Percentiles rank a stretch among this genome's conserved stretches.
Conservation (phyloP, 805 yeast genomes). For the Spathaspora boniae region DNA sequence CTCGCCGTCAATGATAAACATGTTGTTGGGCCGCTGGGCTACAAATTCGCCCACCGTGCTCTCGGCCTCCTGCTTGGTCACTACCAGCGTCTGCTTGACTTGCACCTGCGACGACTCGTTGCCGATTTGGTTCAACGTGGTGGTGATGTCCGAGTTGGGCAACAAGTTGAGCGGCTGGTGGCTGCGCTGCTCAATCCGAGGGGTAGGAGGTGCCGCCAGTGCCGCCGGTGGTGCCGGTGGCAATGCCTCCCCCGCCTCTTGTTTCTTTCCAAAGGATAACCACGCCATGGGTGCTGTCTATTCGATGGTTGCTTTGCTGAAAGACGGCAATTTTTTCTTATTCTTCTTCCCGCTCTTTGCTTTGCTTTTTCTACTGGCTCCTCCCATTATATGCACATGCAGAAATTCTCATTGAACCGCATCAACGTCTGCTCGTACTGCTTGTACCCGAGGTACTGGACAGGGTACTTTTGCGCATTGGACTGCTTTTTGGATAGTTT, state of each 20-base stretch:
- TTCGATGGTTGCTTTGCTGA: too few relatives aligned
- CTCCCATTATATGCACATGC: slow-evolving; percentile 21
- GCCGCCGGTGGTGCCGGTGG: slow-evolving; percentile 2
- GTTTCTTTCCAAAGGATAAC: slow-evolving; percentile 11
- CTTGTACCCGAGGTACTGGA: slow-evolving; percentile 18
- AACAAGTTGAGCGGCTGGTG: slow-evolving; percentile 21
- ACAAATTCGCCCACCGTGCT: slow-evolving; percentile 30
- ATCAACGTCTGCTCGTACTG: slow-evolving; percentile 24
- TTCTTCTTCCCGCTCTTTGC: too few relatives aligned
- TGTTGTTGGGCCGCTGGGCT: slow-evolving; percentile 21
- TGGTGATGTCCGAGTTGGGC: slow-evolving; percentile 16
- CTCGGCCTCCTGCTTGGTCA: slow-evolving; percentile 13
- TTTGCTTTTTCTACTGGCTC: neutral
- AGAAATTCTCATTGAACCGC: slow-evolving; percentile 26
- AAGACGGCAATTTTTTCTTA: too few relatives aligned
- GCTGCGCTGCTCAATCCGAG: slow-evolving; percentile 24
- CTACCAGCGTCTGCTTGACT: slow-evolving; percentile 4
- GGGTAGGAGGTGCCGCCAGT: slow-evolving; percentile 7
- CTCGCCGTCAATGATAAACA: slow-evolving; percentile 42
- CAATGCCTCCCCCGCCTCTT: neutral
- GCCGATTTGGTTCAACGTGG: slow-evolving; percentile 26
- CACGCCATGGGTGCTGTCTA: slow-evolving; percentile 15
- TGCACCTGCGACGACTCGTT: slow-evolving; percentile 9
- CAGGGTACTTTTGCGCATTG: slow-evolving; percentile 4
- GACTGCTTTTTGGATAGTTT: slow-evolving; percentile 4